phyloP scores from a whole-genome alignment of 108 stramenopile species.

The Nannochloropsis gaditana region DNA sequence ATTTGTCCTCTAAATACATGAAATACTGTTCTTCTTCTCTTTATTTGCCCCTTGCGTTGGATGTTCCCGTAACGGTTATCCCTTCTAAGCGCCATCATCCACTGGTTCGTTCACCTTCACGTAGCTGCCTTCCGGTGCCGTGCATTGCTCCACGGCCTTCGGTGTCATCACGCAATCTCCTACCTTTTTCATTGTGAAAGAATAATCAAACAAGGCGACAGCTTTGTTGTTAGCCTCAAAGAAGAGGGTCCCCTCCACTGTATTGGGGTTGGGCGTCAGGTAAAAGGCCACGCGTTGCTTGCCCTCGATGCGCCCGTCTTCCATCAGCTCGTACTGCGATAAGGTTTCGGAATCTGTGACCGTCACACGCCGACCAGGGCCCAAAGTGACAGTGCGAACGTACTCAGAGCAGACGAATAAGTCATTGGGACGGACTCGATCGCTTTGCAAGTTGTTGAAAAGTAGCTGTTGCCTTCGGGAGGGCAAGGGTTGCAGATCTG shows the following conservation, averaged over 20 bases:
- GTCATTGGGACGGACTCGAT: background rate
- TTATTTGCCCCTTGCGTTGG: too few species aligned
- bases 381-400: background rate
- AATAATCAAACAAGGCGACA: background rate
- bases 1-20: too few species aligned
- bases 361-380: background rate
- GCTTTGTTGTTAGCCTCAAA: conserved; percentile 16
- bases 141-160: background rate
- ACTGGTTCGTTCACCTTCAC: background rate
- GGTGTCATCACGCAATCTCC: background rate
- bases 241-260: background rate
- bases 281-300: conserved; percentile 18
- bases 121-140: background rate
- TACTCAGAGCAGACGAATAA: conserved; percentile 20
- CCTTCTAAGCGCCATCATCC: background rate
- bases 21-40: too few species aligned
- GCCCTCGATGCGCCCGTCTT: background rate
- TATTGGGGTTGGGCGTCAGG: conserved; percentile 12
- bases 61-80: too few species aligned
- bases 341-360: background rate
- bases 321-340: background rate
- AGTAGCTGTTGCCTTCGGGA: conserved; percentile 15
- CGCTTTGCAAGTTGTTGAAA: conserved; percentile 13
- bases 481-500: background rate
- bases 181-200: background rate